Base-by-base conservation (phyloP, 2,329 filamentous ascomycete genomes). In the Epichloe hybrida region DNA sequence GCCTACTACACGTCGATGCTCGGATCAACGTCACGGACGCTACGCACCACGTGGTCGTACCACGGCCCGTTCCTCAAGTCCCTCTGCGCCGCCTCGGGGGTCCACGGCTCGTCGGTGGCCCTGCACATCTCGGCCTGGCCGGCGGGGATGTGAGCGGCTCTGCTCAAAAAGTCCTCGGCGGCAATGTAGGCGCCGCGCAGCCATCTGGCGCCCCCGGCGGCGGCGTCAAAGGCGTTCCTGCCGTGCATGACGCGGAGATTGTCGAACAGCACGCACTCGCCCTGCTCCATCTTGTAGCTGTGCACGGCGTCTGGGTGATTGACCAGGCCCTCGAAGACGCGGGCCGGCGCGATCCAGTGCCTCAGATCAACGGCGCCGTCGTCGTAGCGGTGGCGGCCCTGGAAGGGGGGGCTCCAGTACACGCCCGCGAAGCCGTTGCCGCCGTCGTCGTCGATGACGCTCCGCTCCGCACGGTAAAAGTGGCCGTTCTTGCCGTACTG, bases 181-280 rank as follows among this genome's bases (percentile, higher is more conserved):
- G 85, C 79, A 31, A 96, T 74, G 66, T 97, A 98, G 0, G 87
- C 79, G 4, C 93, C 93, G 58, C 87, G 86, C 50, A 97, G 68
- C 86, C 88, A 95, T 49, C 91, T 74, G 54, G 81, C 1, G 23
- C 86, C 86, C 75, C 75, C 73, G 0, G 68, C 68, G 0, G 73
- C 67, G 0, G 61, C 55, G 62, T 91, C 81, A 66, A 97, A 97
- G 34, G 81, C 79, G 15, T 73, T 76, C 4, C 93, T 74, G 0
- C 89, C 91, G 70, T 97, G 93, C 62, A 95, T 66, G n/a, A 95
- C 74, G 17, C 91, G 76, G 53, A 81, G 70, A 62, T 97, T 97
- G 64, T 95, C 84, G 62, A 98, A 97, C n/a, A 98, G 75, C 12
- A 90, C 89, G 62, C 88, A 95, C 61, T 95, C 86, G 91, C 93